A percentile compares a stretch with the other conserved stretches of the same genome.
phyloP scores from a whole-genome alignment of 345 rosid species.

The Salix udensis region DNA sequence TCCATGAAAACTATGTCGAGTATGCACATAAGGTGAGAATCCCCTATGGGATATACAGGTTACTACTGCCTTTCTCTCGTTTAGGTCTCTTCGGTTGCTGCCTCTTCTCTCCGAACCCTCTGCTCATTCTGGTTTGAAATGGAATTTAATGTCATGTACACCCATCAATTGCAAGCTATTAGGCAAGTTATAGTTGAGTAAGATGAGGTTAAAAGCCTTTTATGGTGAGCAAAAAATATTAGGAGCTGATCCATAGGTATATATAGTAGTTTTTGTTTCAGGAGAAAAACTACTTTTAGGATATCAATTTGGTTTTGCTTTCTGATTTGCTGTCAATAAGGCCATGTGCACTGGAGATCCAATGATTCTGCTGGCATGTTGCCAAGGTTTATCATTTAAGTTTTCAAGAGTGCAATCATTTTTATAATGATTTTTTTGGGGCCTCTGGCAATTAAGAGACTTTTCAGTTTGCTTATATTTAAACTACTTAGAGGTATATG shows the following conservation, averaged over 20 bases:
- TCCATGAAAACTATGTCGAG: slow-evolving; percentile 89
- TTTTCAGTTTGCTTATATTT: neutral
- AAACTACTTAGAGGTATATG: neutral
- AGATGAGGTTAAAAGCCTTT: neutral
- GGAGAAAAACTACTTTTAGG: neutral
- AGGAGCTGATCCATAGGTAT: neutral
- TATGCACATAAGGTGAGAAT: slow-evolving; percentile 91
- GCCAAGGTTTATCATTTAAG: neutral
- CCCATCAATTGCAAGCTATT: neutral
- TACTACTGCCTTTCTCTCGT: neutral
- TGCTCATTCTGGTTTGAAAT: neutral
- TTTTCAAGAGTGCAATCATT: neutral
- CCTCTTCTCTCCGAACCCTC: neutral
- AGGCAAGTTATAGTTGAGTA: neutral
- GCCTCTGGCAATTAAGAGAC: neutral
- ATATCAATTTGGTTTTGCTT: neutral
- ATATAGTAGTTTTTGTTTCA: neutral
- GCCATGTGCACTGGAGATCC: neutral
- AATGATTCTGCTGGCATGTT: neutral
- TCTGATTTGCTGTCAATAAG: neutral
- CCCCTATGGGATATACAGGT: neutral
- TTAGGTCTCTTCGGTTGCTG: neutral
- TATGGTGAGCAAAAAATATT: neutral
- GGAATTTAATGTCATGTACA: neutral
- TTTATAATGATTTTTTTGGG: neutral